Conservation (phyloP, 805 yeast genomes). For the Lachancea nothofagi region DNA sequence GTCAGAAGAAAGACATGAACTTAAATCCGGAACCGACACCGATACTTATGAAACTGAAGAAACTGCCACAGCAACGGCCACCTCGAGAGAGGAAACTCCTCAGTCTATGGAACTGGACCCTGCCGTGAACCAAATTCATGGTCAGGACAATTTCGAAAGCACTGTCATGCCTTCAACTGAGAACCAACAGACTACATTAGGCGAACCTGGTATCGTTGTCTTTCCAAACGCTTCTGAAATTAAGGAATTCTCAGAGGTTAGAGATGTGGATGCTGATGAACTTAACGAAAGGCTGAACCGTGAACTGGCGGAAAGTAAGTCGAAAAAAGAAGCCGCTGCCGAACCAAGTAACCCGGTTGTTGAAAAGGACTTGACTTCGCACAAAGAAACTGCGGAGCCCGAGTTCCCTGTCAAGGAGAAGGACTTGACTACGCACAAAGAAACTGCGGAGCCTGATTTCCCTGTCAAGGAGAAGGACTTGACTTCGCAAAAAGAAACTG, state of each 20-base stretch:
- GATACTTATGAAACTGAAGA: conserved; percentile 12
- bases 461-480: conserved; percentile 6
- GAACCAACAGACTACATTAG: conserved; percentile 37
- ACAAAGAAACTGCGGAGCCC: too few relatives aligned
- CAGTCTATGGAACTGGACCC: conserved; percentile 18
- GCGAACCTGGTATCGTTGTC: conserved; percentile 65
- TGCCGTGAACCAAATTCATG: conserved; percentile 1
- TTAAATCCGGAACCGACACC: conserved; percentile 18
- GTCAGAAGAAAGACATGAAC: conserved; percentile 27
- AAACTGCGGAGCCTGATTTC: neutral
- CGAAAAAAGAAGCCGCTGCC: conserved; percentile 2
- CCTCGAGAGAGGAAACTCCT: conserved; percentile 19
- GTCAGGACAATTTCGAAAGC: conserved; percentile 18
- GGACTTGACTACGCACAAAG: neutral
- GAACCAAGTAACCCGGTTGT: conserved; percentile 2
- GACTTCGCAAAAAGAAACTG: too few relatives aligned
- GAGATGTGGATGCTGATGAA: conserved; percentile 51
- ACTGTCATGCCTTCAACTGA: conserved; percentile 42
- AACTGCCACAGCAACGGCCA: conserved; percentile 10
- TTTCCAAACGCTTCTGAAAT: conserved; percentile 56
- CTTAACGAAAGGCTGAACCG: conserved; percentile 43
- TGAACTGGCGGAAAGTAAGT: conserved; percentile 14
- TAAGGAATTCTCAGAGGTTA: conserved; percentile 55
- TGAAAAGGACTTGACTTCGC: neutral
- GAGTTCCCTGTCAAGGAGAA: neutral